These are phyloP conservation scores for Leonotis leonurus DNA, from an alignment of 257 asterid genomes.

Conservation along the genomic window DNA sequence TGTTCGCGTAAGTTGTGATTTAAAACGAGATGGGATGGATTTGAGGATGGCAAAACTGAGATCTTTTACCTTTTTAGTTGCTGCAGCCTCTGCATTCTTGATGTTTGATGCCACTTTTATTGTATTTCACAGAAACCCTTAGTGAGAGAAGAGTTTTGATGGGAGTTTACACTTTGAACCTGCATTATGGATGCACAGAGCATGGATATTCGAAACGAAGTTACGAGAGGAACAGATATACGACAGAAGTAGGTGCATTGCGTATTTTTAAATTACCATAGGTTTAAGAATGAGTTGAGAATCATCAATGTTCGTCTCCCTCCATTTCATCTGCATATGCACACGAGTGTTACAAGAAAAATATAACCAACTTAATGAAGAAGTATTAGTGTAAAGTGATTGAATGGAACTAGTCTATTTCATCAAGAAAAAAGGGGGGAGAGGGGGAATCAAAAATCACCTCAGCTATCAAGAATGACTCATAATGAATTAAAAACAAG, in stretches of 20 bases:
- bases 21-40: not conserved
- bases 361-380: not conserved
- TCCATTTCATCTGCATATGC: constrained; percentile 12
- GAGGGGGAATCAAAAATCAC: constrained; percentile 4
- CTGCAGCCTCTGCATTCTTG: not conserved
- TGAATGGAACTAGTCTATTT: not conserved
- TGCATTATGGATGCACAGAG: no score
- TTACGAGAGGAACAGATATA: not conserved
- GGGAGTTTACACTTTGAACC: not conserved
- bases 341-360: not conserved
- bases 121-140: not conserved
- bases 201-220: not conserved
- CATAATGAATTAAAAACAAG: not conserved
- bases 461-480: not conserved
- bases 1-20: not conserved
- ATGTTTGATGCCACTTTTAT: constrained; percentile 1
- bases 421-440: not conserved
- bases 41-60: not conserved
- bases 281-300: not conserved
- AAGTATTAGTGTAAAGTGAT: not conserved
- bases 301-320: not conserved
- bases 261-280: constrained; percentile 3
- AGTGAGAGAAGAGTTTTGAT: not conserved
- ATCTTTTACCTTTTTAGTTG: not conserved
- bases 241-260: not conserved